Base-by-base conservation (phyloP, 2,329 filamentous ascomycete genomes). In the Purpureocillium takamizusanense region DNA sequence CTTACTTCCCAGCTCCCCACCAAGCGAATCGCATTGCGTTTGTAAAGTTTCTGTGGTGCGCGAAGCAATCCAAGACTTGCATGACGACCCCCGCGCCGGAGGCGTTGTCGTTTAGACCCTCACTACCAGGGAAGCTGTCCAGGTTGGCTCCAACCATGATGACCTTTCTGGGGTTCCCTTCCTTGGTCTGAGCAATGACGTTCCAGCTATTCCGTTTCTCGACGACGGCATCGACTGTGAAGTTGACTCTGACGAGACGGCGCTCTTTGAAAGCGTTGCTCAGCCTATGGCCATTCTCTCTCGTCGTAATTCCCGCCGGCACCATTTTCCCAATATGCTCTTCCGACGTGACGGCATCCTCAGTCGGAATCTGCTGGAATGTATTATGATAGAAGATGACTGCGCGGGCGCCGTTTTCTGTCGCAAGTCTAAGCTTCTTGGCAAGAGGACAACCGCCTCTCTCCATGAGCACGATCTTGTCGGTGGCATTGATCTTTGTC, bases 361-460 rank as follows among this genome's bases (percentile, higher is more conserved):
- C 7, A 6, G 8, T 17, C 31, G n/a, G 31, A 15, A 7, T 12
- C 78, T 13, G 73, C 76, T 7, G 57, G 57, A 3, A 67, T 53
- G 4, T 56, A 32, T 4, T 42, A 44, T 1, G 70, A 72, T 78
- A 81, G 41, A 83, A 63, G 36, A 83, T 58, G 1, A 72, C 61
- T 23, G 57, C 65, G 3, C 61, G 8, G 2, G 66, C 66, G 25
- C 65, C 65, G 18, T 60, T 52, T 3, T 54, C 51, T 45, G 53
- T 60, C 30, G 66, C 66, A 4, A 67, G 55, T 48, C 57, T 60
- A 27, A 66, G 51, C 51, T 68, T 70, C 39, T 62, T 57, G 3
- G 58, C 39, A 34, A 68, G 60, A 15, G 57, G 52, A 42, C 67
- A 70, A 15, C 38, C 39, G 21, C 66, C 66, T 11, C 66, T 59